Evolutionary conservation across 2,329 filamentous ascomycete species (phyloP).

Genomic region (Amauroascus verrucosus): DNA sequence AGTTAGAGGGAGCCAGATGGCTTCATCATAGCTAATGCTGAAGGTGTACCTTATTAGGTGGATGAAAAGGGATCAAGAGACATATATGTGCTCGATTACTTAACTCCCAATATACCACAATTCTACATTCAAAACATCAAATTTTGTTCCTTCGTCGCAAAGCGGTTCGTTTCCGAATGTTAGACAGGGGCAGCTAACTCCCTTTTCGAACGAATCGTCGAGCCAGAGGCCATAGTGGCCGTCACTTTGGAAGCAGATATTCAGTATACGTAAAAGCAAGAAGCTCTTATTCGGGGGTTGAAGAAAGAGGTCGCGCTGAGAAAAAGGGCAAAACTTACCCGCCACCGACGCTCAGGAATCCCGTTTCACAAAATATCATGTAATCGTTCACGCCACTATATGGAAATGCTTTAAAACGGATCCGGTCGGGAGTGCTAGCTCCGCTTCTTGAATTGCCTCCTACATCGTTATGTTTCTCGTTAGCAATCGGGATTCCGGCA

Average conservation of each 20-base stretch:
- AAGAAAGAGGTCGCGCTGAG: not conserved
- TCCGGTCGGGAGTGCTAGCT: slow-evolving; percentile 56
- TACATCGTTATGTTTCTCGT: slow-evolving; percentile 14
- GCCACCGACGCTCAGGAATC: slow-evolving; percentile 77
- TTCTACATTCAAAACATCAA: slow-evolving; percentile 82
- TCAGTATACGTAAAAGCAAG: not conserved
- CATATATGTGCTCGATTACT: not conserved
- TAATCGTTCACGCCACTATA: slow-evolving; percentile 96
- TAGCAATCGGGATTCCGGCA: slow-evolving; percentile 1
- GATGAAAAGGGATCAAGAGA: not conserved
- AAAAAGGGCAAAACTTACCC: slow-evolving; percentile 39
- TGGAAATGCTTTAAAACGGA: slow-evolving; percentile 94
- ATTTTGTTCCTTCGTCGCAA: slow-evolving; percentile 86
- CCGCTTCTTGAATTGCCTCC: slow-evolving; percentile 31
- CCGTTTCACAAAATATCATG: slow-evolving; percentile 81
- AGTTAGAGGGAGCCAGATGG: too few relatives aligned
- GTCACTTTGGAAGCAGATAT: slow-evolving; percentile 40
- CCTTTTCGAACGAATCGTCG: slow-evolving; percentile 71
- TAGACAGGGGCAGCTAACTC: slow-evolving; percentile 70
- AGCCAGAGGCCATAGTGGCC: slow-evolving; percentile 92
- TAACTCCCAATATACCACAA: slow-evolving; percentile 75
- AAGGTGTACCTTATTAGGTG: too few relatives aligned
- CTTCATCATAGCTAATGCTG: too few relatives aligned
- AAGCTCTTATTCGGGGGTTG: not conserved
- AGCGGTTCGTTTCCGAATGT: slow-evolving; percentile 93